phyloP scores from a whole-genome alignment of 139 green algal genomes.

The Chlorella vulgaris region DNA sequence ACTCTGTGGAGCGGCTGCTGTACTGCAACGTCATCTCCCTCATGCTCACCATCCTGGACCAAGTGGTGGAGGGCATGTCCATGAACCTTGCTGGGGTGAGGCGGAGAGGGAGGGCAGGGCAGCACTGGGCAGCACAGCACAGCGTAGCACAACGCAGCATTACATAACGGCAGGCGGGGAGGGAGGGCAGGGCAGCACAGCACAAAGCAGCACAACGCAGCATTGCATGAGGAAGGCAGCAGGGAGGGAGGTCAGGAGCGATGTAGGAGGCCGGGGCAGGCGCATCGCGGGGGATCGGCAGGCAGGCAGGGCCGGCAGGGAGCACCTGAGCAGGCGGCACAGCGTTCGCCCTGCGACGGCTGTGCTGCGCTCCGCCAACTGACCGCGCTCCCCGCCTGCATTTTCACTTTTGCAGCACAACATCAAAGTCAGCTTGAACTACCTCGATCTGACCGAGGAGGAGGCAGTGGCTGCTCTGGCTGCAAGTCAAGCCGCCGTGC shows the following conservation, averaged over 20 bases:
- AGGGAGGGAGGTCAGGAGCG: no score
- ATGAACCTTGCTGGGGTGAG: slow-evolving; percentile 41
- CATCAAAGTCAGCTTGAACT: slow-evolving; percentile 29
- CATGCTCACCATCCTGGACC: slow-evolving; percentile 36
- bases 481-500: no score
- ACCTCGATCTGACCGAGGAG: slow-evolving; percentile 17
- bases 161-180: no score
- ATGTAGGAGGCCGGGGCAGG: no score
- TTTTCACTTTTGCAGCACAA: slow-evolving; percentile 26
- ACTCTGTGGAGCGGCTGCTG: slow-evolving; percentile 30
- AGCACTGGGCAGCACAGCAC: not conserved
- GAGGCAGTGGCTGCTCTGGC: no score
- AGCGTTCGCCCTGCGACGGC: not conserved
- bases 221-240: no score
- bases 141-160: no score
- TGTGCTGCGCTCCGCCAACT: not conserved
- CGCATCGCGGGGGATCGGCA: no score
- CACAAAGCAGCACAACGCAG: no score
- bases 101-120: not conserved
- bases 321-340: no score
- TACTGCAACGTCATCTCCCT: slow-evolving; percentile 39
- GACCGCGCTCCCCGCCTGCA: not conserved
- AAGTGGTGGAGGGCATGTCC: slow-evolving; percentile 36
- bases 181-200: no score
- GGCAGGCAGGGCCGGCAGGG: no score